Base-by-base conservation (phyloP, 2,329 filamentous ascomycete species). In the Apiospora marii region DNA sequence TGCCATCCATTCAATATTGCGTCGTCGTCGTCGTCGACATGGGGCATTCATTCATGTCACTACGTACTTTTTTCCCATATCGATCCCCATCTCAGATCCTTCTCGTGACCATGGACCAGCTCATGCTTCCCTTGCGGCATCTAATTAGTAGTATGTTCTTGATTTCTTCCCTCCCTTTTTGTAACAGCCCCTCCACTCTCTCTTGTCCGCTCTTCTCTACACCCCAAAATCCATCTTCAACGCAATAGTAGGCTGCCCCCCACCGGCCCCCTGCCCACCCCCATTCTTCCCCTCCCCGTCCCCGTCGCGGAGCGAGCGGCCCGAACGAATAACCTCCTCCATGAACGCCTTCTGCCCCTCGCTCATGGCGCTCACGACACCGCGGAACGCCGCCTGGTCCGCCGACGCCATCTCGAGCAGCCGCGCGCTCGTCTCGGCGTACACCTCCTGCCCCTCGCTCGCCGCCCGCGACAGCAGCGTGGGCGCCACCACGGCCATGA, bases 151-250 rank as follows among this genome's bases (percentile, higher is more conserved):
- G 10, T 24, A 24, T 24, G 22, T 4, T 51, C 49, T 58, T 24
- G n/a, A 8, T 10, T 16, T n/a, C 24, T 30, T 14, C 5, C 51
- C 24, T n/a, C 27, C 12, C 12, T 30, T 30, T 30, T 30, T 58
- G 37, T 37, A 37, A 37, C 8, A 37, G 3, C 37, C 24, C 4
- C 8, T 30, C 24, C 1, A 5, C 37, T 6, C 16, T 37, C 16
- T 2, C n/a, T n/a, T 4, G 16, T 5, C n/a, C 13, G 1, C 30
- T 8, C 16, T 53, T 2, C 30, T 22, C 51, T 70, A 71, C 43
- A 49, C 84, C 6, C 90, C 90, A 87, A 99, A 98, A 82, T 98
- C 88, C 93, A 98, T 97, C 88, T 97, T 96, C 80, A 99, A 83
- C 71, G 94, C 94, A 87, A 99, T 99, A 75, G 87, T 96, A 16